These are phyloP conservation scores for Tricholoma terreum DNA, from an alignment of 768 basidiomycete species.

Conservation along the genomic window DNA sequence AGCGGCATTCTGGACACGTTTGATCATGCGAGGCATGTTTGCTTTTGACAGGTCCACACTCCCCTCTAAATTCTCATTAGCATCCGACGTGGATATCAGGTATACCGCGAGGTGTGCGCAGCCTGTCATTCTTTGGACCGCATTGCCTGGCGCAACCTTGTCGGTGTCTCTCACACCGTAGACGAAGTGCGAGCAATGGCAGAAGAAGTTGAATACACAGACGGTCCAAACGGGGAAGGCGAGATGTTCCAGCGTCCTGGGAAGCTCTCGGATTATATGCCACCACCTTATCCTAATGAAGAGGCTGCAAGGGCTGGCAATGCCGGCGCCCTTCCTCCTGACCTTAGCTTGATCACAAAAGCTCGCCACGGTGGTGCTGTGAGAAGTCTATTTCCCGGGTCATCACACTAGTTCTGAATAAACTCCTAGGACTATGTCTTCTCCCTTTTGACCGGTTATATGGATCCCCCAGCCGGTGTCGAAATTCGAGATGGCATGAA, in stretches of 20 bases:
- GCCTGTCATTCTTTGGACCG: constrained; percentile 99
- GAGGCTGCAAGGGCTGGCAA: constrained; percentile 95
- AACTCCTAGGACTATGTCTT: constrained; percentile 86
- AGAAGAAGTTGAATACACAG: constrained; percentile 94
- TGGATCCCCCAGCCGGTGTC: constrained; percentile 93
- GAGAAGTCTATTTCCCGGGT: constrained; percentile 27
- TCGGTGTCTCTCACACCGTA: constrained; percentile 94
- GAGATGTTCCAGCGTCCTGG: constrained; percentile 99
- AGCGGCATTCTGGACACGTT: constrained; percentile 85
- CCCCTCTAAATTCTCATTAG: constrained; percentile 37
- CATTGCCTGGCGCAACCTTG: constrained; percentile 99
- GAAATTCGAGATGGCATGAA: constrained; percentile 97
- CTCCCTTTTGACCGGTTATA: constrained; percentile 94
- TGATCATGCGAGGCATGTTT: constrained; percentile 88
- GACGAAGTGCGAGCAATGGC: constrained; percentile 90
- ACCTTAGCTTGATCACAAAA: constrained; percentile 96
- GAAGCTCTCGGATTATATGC: constrained; percentile 97
- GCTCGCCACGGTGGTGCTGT: constrained; percentile 96
- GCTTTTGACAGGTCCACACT: constrained; percentile 12
- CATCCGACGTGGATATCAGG: constrained; percentile 93
- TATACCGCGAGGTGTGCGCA: constrained; percentile 98
- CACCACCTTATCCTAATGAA: constrained; percentile 93
- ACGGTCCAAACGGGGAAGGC: constrained; percentile 91
- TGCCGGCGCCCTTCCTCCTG: constrained; percentile 93
- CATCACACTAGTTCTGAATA: not conserved